phyloP scores from a whole-genome alignment of 768 basidiomycete species.

The Mycena polygramma region DNA sequence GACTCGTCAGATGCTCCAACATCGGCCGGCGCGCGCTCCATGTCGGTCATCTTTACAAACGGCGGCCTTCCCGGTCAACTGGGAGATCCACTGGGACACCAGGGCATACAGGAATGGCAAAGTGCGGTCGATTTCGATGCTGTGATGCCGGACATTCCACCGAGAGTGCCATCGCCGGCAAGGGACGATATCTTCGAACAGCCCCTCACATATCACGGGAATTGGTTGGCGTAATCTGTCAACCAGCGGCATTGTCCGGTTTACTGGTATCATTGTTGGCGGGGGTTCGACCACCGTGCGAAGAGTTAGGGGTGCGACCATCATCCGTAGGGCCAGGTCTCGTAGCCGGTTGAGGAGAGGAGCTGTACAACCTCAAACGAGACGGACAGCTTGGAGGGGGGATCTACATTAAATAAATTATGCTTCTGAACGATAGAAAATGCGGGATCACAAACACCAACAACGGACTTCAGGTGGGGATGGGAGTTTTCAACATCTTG shows the following conservation, averaged over 20 bases:
- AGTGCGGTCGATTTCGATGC: slow-evolving; percentile 37
- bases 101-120: slow-evolving; percentile 40
- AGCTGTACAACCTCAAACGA: slow-evolving; percentile 43
- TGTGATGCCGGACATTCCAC: slow-evolving; percentile 18
- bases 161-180: slow-evolving; percentile 25
- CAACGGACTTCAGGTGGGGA: slow-evolving; percentile 64
- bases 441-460: slow-evolving; percentile 57
- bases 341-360: slow-evolving; percentile 51
- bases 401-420: slow-evolving; percentile 53
- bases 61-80: slow-evolving; percentile 36
- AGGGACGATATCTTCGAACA: slow-evolving; percentile 30
- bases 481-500: slow-evolving; percentile 65
- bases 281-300: slow-evolving; percentile 71
- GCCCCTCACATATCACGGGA: slow-evolving; percentile 37
- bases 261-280: slow-evolving; percentile 45
- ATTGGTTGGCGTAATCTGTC: slow-evolving; percentile 43
- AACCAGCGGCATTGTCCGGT: neutral
- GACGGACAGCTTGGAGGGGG: slow-evolving; percentile 57
- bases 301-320: slow-evolving; percentile 70
- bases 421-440: slow-evolving; percentile 1
- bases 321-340: slow-evolving; percentile 43
- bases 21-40: slow-evolving; percentile 38
- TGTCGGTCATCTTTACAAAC: slow-evolving; percentile 46
- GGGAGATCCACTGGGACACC: slow-evolving; percentile 26
- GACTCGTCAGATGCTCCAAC: slow-evolving; percentile 47